phyloP scores from a whole-genome alignment of 306 rosid species.

The Quercus glauca region DNA sequence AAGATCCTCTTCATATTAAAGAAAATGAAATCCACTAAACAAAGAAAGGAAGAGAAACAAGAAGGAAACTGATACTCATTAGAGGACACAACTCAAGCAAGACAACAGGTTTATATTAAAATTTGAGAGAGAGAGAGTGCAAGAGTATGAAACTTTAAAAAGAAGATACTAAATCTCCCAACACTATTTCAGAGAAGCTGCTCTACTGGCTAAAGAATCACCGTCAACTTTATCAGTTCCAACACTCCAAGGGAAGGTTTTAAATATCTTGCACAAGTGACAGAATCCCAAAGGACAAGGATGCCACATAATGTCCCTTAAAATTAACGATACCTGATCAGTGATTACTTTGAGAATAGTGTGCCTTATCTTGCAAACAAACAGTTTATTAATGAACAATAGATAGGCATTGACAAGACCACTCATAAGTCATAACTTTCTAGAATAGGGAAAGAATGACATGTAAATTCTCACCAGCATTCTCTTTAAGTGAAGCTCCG shows the following conservation, averaged over 20 bases:
- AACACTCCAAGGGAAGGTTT: background rate
- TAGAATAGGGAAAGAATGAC: no score
- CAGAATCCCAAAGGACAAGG: background rate
- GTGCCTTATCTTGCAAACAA: no score
- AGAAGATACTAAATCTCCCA: no score
- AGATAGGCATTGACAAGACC: no score
- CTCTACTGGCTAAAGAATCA: background rate
- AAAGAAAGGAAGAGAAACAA: background rate
- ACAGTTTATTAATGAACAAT: no score
- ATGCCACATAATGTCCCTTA: background rate
- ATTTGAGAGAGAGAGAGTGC: no score
- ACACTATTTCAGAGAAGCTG: background rate
- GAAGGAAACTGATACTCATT: background rate
- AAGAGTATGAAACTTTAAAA: no score
- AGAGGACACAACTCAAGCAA: background rate
- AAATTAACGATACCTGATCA: no score
- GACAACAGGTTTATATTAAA: no score
- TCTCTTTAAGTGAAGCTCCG: constrained; percentile 94
- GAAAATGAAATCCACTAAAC: background rate
- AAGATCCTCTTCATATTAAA: background rate
- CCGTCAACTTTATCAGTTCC: background rate
- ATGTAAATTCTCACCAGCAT: constrained; percentile 75
- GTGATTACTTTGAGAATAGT: no score
- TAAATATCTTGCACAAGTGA: background rate
- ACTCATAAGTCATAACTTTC: no score